Base-by-base conservation (phyloP, 495 filamentous ascomycete species). In the Aspergillus hancockii region DNA sequence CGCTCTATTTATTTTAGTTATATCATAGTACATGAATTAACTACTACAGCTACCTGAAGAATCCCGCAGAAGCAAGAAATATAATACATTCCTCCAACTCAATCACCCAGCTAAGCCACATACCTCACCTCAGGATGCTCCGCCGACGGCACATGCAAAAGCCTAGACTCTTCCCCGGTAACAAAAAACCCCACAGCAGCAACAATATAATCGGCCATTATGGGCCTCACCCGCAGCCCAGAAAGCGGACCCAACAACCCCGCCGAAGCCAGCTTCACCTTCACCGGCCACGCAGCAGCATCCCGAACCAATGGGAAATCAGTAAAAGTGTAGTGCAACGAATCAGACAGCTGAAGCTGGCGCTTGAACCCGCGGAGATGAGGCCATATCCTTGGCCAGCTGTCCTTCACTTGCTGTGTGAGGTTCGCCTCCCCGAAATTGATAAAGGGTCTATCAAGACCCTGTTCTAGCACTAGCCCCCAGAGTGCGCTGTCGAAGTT, bases 401-500 rank as follows among this genome's bases (percentile, higher is more conserved):
- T 60, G 1, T 38, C 23, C 19, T 73, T 67, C 3, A 18, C 60
- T 23, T 45, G 12, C 14, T 64, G 59, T 13, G 61, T 69, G 25
- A 71, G 55, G 3, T 58, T 63, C 13, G 54, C 49, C 6, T 61
- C 21, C 0, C 65, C 68, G 57, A 75, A 63, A 19, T 77, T 25
- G 28, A 76, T 22, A 47, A 76, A 76, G 22, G 74, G 72, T 10
- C 52, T 41, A 19, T 55, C 49, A 13, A 71, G 59, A 4, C 67
- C 70, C 51, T 56, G 25, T 4, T 66, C 12, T 12, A 71, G 32
- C 18, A 72, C 60, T 6, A 65, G 32, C 0, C 72, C 77, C 49
- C 63, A 77, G 49, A 80, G 52, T 0, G 58, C 40, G 0, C 83
- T 81, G 55, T 84, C 83, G 36, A 83, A 59, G 55, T 80, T 76